A percentile compares a stretch with the other conserved stretches of the same genome.
Evolutionary conservation across 345 rosid species (phyloP).

Genomic region (Erodium maritimum): DNA sequence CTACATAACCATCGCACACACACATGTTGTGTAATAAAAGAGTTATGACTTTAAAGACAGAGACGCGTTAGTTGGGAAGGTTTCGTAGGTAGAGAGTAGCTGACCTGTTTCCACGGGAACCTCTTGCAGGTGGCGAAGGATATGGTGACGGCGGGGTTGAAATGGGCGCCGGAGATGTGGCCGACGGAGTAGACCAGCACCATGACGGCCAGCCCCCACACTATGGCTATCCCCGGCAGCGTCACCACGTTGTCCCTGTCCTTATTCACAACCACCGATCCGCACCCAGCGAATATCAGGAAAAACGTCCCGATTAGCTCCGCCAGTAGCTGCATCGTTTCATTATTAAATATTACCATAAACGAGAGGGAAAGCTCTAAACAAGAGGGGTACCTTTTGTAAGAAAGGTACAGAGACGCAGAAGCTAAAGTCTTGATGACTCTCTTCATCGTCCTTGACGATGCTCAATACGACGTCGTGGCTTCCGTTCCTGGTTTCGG

Average conservation of each 20-base stretch:
- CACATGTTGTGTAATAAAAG: no score
- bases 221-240: conserved; percentile 56
- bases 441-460: no score
- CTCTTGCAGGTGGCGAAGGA: conserved; percentile 77
- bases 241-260: conserved; percentile 54
- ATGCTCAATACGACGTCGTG: no score
- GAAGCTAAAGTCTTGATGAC: no score
- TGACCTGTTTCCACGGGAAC: conserved; percentile 74
- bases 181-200: conserved; percentile 77
- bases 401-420: no score
- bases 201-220: conserved; percentile 84
- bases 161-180: conserved; percentile 97
- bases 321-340: conserved; percentile 59
- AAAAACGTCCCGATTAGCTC: conserved; percentile 81
- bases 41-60: no score
- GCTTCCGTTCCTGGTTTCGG: no score
- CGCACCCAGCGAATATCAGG: conserved; percentile 80
- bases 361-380: no score
- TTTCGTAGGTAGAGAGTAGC: background rate
- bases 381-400: no score
- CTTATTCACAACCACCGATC: conserved; percentile 58
- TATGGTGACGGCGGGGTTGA: conserved; percentile 88
- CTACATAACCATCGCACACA: no score
- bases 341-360: no score
- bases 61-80: no score